Percentiles rank a stretch among this genome's conserved stretches.
Evolutionary conservation across 2,329 filamentous ascomycete genomes (phyloP).

Genomic region (Cladophialophora carrionii): DNA sequence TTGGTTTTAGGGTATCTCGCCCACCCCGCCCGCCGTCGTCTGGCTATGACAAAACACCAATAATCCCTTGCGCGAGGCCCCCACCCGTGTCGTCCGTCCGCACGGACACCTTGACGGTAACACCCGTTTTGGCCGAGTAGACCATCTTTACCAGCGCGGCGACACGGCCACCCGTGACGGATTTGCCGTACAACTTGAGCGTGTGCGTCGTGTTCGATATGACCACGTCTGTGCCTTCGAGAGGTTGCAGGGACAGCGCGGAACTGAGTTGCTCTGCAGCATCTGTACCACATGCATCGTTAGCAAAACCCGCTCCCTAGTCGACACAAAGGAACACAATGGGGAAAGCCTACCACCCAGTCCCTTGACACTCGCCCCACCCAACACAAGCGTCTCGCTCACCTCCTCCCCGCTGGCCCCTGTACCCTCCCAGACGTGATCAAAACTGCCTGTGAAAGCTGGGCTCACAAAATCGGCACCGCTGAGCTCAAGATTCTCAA

Average conservation of each 20-base stretch:
- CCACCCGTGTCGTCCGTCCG: slow-evolving; percentile 79
- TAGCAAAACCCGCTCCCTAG: slow-evolving; percentile 13
- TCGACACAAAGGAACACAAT: slow-evolving; percentile 7
- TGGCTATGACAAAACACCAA: slow-evolving; percentile 26
- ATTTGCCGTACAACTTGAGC: slow-evolving; percentile 95
- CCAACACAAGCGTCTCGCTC: slow-evolving; percentile 86
- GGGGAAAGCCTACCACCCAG: slow-evolving; percentile 72
- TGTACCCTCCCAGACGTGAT: slow-evolving; percentile 92
- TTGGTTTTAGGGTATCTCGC: neutral
- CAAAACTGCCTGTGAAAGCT: slow-evolving; percentile 91
- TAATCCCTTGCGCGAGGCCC: slow-evolving; percentile 66
- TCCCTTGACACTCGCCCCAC: slow-evolving; percentile 72
- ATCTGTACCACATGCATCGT: slow-evolving; percentile 59
- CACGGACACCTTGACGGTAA: slow-evolving; percentile 93
- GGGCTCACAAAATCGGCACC: slow-evolving; percentile 94
- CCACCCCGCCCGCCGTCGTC: neutral
- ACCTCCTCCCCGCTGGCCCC: slow-evolving; percentile 87
- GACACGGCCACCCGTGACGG: slow-evolving; percentile 84
- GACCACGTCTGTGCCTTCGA: slow-evolving; percentile 91
- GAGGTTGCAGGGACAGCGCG: slow-evolving; percentile 83
- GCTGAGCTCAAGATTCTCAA: slow-evolving; percentile 86
- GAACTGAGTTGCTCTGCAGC: slow-evolving; percentile 89
- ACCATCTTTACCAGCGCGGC: slow-evolving; percentile 90
- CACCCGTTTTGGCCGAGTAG: slow-evolving; percentile 85
- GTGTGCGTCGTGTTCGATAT: slow-evolving; percentile 88